These are phyloP conservation scores for Plectosphaerella cucumerina DNA, from an alignment of 2,329 filamentous ascomycete species.

Conservation along the genomic window DNA sequence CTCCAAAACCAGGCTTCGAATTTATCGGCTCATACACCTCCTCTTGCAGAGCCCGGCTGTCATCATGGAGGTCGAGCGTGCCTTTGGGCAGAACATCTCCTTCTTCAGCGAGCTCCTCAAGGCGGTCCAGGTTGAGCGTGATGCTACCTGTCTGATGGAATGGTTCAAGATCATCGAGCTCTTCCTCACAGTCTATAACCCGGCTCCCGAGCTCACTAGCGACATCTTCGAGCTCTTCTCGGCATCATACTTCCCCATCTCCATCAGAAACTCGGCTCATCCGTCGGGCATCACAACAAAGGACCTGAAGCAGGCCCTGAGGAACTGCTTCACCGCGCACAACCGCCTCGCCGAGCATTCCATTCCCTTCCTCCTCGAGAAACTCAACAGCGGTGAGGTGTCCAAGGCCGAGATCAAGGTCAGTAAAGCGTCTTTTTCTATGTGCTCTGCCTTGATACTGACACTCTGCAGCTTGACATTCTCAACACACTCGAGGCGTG, in stretches of 20 bases:
- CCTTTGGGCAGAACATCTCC: constrained; percentile 35
- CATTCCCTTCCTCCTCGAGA: constrained; percentile 51
- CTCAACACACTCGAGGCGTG: constrained; percentile 52
- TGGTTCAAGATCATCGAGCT: constrained; percentile 50
- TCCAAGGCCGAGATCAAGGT: constrained; percentile 56
- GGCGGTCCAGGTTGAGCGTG: constrained; percentile 50
- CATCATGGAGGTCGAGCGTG: constrained; percentile 37
- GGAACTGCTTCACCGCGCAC: constrained; percentile 50
- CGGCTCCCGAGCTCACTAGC: constrained; percentile 40
- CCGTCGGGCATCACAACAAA: constrained; percentile 49
- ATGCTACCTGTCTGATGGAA: constrained; percentile 51
- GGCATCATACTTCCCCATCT: constrained; percentile 55
- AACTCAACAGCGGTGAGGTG: constrained; percentile 55
- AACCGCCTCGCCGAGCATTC: constrained; percentile 38
- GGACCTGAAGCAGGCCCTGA: constrained; percentile 48
- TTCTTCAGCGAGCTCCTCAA: constrained; percentile 47
- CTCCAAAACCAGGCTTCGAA: constrained; percentile 44
- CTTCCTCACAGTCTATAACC: constrained; percentile 40
- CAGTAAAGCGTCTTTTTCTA: constrained; percentile 3
- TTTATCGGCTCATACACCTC: constrained; percentile 44
- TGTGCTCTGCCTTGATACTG: background rate
- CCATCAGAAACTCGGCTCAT: constrained; percentile 46
- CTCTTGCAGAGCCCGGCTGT: constrained; percentile 40
- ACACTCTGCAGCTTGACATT: constrained; percentile 42
- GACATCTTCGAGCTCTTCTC: constrained; percentile 53